Base-by-base conservation (phyloP, 2,329 filamentous ascomycete genomes). In the Bertia moriformis region DNA sequence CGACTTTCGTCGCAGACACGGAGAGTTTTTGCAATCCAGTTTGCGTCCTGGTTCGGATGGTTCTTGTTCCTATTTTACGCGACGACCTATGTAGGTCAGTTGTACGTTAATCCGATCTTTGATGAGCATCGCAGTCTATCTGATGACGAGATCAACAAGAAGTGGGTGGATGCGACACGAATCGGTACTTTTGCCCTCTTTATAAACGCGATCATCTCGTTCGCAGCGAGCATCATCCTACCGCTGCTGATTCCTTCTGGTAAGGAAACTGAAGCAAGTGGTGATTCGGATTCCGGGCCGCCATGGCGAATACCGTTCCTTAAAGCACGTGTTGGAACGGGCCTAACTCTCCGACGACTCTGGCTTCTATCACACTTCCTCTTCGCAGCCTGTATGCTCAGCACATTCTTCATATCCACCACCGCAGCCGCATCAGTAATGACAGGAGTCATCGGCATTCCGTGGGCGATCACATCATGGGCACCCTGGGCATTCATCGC, bases 21-120 rank as follows among this genome's bases (percentile, higher is more conserved):
- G 44, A 79, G 74, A 45, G 85, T 95, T 27, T 95, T 88, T 52
- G 63, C 78, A 46, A 80, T 88, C 0, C 83, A 91, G 54, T 76
- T 89, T 48, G 88, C 79, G 43, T 84, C 86, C 4, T 96, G 88
- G 88, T 78, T 95, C 41, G 89, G 86, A 39, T 95, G 89, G 75
- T 96, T 95, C 51, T 88, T 88, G 1, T 87, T 94, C 56, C 69
- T 96, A 2, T 95, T 93, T 61, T 96, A 96, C 63, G 86, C 86
- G 4, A 93, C 87, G 1, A 93, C 86, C 15, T 96, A 91, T 56
- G 82, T 95, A 48, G 88, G 84, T 44, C 86, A 94, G 53, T 83
- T 96, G 41, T 94, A 94, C 49, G 83, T 86, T 14, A 81, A 93
- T 52, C 86, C 86, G 0, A 83, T 71, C 48, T 78, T 95, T 39